These are phyloP conservation scores for Parietaria judaica DNA, from an alignment of 306 rosid species.

Conservation along the genomic window DNA sequence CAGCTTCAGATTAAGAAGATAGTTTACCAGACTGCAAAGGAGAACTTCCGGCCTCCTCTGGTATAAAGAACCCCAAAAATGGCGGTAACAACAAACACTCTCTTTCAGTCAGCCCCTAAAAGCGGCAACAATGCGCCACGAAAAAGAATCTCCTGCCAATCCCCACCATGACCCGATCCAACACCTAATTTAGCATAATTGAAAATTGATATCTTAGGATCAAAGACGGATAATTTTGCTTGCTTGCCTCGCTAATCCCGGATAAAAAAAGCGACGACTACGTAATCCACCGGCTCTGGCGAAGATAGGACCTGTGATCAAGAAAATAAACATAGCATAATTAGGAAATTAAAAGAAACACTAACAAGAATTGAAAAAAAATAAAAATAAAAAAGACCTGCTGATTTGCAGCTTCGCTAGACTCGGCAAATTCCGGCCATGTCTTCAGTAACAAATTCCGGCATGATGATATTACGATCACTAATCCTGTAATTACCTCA, in stretches of 20 bases:
- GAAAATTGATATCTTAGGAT: too few species aligned
- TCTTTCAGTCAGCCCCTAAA: constrained; percentile 64
- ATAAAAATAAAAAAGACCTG: constrained; percentile 39
- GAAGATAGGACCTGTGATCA: constrained; percentile 67
- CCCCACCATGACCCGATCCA: too few species aligned
- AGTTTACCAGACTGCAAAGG: constrained; percentile 70
- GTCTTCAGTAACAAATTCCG: constrained; percentile 60
- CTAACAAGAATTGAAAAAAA: neutral
- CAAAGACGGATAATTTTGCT: constrained; percentile 27
- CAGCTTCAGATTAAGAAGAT: too few species aligned
- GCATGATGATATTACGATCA: constrained; percentile 55
- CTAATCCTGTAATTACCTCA: constrained; percentile 75
- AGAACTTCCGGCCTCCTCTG: constrained; percentile 75
- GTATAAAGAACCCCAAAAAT: constrained; percentile 76
- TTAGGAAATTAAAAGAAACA: neutral
- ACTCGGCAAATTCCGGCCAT: constrained; percentile 86
- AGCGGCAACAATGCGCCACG: constrained; percentile 30
- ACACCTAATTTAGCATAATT: too few species aligned
- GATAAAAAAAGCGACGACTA: constrained; percentile 57
- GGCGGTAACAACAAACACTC: constrained; percentile 49
- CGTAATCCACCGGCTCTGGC: constrained; percentile 72
- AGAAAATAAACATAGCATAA: constrained; percentile 18
- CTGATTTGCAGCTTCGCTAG: constrained; percentile 80
- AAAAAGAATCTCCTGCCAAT: too few species aligned
- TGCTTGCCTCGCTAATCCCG: constrained; percentile 76